A percentile compares a stretch with the other conserved stretches of the same genome.
Evolutionary conservation across 2,329 filamentous ascomycete genomes (phyloP).

Genomic region (Apiospora phragmitis): DNA sequence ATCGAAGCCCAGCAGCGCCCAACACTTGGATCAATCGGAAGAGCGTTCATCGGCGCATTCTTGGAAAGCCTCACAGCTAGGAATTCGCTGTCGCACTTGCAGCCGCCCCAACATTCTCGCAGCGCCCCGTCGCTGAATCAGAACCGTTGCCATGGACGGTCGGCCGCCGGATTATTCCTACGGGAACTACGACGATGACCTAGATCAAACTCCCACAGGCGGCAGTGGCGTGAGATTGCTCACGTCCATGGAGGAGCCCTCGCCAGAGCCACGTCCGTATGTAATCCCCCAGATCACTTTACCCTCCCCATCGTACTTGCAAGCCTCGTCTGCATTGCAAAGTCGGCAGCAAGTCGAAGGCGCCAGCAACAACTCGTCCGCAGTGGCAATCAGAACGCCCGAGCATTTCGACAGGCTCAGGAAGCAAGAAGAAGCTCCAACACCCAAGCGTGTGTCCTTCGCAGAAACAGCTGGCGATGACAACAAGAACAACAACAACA

Average conservation of each 20-base stretch:
- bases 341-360: slow-evolving; percentile 17
- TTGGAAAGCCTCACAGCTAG: neutral
- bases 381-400: slow-evolving; percentile 32
- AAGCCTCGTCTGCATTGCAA: slow-evolving; percentile 27
- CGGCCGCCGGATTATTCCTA: slow-evolving; percentile 11
- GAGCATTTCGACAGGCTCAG: slow-evolving; percentile 37
- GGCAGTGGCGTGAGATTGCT: slow-evolving; percentile 59
- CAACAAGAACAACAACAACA: neutral
- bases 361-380: slow-evolving; percentile 23
- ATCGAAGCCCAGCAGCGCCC: neutral
- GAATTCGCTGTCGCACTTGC: neutral
- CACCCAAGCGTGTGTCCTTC: slow-evolving; percentile 21
- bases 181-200: slow-evolving; percentile 52
- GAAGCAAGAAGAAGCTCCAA: slow-evolving; percentile 38
- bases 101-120: neutral
- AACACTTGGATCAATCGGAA: neutral
- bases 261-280: slow-evolving; percentile 52
- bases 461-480: slow-evolving; percentile 9
- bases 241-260: slow-evolving; percentile 61
- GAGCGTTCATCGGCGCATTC: too few species aligned
- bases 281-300: slow-evolving; percentile 39
- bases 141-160: slow-evolving; percentile 9
- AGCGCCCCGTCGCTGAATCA: neutral
- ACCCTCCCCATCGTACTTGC: slow-evolving; percentile 22
- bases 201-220: slow-evolving; percentile 45